Conservation (phyloP, 2,329 filamentous ascomycete species). For the Mycogone perniciosa region DNA sequence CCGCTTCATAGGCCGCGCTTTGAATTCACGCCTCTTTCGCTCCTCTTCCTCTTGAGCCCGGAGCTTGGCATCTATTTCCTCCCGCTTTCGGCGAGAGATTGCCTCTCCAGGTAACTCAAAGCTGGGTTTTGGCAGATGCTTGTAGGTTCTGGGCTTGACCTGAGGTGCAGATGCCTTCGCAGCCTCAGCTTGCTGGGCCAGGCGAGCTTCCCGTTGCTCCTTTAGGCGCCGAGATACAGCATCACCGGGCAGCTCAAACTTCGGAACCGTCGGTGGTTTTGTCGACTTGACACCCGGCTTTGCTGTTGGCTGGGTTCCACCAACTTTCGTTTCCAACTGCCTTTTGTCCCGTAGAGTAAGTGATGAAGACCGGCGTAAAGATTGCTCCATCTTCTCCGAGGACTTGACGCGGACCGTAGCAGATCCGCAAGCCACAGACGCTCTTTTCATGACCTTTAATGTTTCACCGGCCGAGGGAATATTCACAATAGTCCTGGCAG, state of each 20-base stretch:
- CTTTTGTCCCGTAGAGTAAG: slow-evolving; percentile 30
- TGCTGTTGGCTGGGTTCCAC: neutral
- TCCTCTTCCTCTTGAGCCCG: slow-evolving; percentile 55
- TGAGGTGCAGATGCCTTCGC: slow-evolving; percentile 32
- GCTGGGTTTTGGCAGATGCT: slow-evolving; percentile 45
- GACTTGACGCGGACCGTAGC: slow-evolving; percentile 38
- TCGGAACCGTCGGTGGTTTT: slow-evolving; percentile 48
- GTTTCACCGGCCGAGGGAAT: neutral
- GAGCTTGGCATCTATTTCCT: slow-evolving; percentile 50
- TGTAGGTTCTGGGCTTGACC: slow-evolving; percentile 44
- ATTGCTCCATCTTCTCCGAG: slow-evolving; percentile 29
- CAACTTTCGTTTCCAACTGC: slow-evolving; percentile 11
- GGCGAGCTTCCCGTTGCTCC: slow-evolving; percentile 52
- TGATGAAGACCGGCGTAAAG: slow-evolving; percentile 37
- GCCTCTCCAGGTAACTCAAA: slow-evolving; percentile 61
- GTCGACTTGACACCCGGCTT: slow-evolving; percentile 5
- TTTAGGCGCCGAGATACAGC: slow-evolving; percentile 51
- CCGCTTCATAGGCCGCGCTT: slow-evolving; percentile 50
- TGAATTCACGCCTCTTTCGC: slow-evolving; percentile 55
- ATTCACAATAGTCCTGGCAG: slow-evolving; percentile 15
- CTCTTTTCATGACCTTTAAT: slow-evolving; percentile 19
- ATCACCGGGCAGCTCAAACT: slow-evolving; percentile 58
- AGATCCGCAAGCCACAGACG: slow-evolving; percentile 27
- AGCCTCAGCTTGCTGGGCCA: slow-evolving; percentile 30
- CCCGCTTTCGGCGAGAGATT: slow-evolving; percentile 48